Conservation (phyloP, 106 monocot species). For the Dactylorhiza incarnata region DNA sequence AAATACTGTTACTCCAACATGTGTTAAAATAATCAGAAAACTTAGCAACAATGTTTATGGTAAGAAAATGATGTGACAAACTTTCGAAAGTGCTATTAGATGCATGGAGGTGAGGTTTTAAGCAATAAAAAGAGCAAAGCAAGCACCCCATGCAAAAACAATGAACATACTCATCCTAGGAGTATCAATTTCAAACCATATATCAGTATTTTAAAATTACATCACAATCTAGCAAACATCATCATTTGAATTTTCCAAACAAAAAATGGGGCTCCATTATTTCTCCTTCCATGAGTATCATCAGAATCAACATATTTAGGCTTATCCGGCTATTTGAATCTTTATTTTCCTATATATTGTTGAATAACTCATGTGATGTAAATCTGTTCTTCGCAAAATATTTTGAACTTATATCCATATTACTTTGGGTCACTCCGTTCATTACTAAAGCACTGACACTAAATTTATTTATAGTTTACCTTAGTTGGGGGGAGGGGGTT, state of each 20-base stretch:
- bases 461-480: too few relatives aligned
- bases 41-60: not conserved
- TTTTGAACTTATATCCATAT: too few relatives aligned
- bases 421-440: too few relatives aligned
- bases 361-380: too few relatives aligned
- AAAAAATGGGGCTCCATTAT: not conserved
- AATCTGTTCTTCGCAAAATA: too few relatives aligned
- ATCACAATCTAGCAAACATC: not conserved
- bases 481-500: too few relatives aligned
- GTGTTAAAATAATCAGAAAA: not conserved
- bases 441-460: too few relatives aligned
- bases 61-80: not conserved
- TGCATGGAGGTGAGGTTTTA: not conserved
- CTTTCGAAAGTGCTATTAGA: not conserved
- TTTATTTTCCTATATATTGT: too few relatives aligned
- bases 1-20: not conserved
- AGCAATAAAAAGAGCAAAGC: not conserved
- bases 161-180: not conserved
- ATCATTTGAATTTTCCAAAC: not conserved
- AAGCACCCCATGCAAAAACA: not conserved
- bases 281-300: not conserved
- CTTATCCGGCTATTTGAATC: too few relatives aligned
- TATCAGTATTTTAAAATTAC: not conserved
- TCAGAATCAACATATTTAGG: too few relatives aligned
- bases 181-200: not conserved